Evolutionary conservation across 495 filamentous ascomycete genomes (phyloP), one percentile per base, ranked within the genome.

Genomic region (Talaromyces liani): DNA sequence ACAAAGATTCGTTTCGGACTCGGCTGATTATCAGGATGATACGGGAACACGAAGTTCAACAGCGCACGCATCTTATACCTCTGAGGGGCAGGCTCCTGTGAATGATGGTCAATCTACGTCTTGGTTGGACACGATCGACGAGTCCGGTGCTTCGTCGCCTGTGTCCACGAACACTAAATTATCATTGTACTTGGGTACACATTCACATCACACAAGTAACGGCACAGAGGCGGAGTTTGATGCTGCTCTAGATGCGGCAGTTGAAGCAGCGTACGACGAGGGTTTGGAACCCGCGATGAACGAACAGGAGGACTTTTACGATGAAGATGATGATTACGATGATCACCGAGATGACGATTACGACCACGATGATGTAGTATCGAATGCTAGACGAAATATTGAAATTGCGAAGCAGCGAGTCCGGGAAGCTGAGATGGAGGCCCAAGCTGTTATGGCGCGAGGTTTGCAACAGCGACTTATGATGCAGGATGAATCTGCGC

Each of bases 51-150:
- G 25, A 34, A 53, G 24, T 16, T 62, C 60, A 6, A 33, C 39
- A 18, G 22, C 45, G 41, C 27, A 31, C 20, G 29, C 20, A 51
- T 62, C 41, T 20, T 3, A 22, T 54, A 4, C 47, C 75, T 58
- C 86, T 87, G 64, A 76, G 74, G 27, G 75, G 83, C 60, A 29
- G 33, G 45, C 6, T 34, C 45, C 60, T 45, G 85, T 81, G 33
- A 77, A 80, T 31, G 91, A 89, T 67, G 85, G 85, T 63, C 91
- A 90, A 64, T 90, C 92, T 14, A 89, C 89, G 24, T 96, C 93
- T 6, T 98, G 94, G 94, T 76, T 98, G 8, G 92, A 97, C 70
- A 95, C 94, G 0, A 98, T 98, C 61, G 93, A 98, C 73, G 94
- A 98, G 71, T 97, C 92, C 8, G 91, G 88, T 34, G 88, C 85